Percentiles rank a stretch among this genome's conserved stretches.
Conservation (phyloP, 2,329 filamentous ascomycete genomes). For the Aspergillus quadrilineatus region DNA sequence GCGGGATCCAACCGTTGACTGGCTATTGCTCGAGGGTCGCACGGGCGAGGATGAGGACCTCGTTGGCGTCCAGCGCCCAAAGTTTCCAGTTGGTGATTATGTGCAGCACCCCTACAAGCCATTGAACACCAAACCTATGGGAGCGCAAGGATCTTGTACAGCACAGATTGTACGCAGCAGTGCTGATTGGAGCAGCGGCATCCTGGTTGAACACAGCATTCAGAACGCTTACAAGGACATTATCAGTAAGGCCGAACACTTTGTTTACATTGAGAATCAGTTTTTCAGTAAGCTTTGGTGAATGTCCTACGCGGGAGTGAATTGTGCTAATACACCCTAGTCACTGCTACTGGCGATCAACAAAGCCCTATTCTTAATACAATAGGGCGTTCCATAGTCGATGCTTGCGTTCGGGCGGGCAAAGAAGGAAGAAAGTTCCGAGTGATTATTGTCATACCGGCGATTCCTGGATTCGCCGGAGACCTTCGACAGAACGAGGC, state of each 20-base stretch:
- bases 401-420: conserved; percentile 77
- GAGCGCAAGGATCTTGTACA: conserved; percentile 70
- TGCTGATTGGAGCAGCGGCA: conserved; percentile 90
- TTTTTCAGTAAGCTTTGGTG: conserved; percentile 70
- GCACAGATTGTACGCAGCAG: conserved; percentile 89
- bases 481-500: conserved; percentile 82
- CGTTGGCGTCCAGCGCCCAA: conserved; percentile 81
- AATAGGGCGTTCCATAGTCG: conserved; percentile 84
- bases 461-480: conserved; percentile 90
- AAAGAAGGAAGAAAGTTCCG: conserved; percentile 85
- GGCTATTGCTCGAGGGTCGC: conserved; percentile 76
- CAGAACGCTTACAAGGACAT: conserved; percentile 81
- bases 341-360: conserved; percentile 86
- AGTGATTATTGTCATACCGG: conserved; percentile 85
- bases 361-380: conserved; percentile 84
- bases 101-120: conserved; percentile 74
- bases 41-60: conserved; percentile 79
- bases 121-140: conserved; percentile 62
- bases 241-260: conserved; percentile 85
- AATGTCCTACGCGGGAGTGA: not conserved
- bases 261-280: conserved; percentile 96
- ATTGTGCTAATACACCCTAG: conserved; percentile 32
- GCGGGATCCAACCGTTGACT: conserved; percentile 77
- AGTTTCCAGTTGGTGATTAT: conserved; percentile 86
- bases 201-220: conserved; percentile 79